phyloP scores from a whole-genome alignment of 768 basidiomycete species.

The Obba rivulosa region DNA sequence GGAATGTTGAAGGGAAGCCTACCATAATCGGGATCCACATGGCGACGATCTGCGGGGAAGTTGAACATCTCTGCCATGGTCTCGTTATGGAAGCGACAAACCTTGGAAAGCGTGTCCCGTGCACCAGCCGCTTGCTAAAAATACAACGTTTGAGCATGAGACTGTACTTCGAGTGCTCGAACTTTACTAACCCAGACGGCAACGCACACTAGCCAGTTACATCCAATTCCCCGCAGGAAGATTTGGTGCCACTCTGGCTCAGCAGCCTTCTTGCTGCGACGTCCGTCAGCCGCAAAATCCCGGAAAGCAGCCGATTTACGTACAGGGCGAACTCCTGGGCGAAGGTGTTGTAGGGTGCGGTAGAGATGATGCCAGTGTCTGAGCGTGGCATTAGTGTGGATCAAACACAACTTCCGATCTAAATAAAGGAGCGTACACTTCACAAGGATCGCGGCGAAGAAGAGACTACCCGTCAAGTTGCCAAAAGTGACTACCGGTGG shows the following conservation, averaged over 20 bases:
- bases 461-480: slow-evolving; percentile 63
- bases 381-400: slow-evolving; percentile 1
- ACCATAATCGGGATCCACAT: slow-evolving; percentile 78
- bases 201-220: slow-evolving; percentile 72
- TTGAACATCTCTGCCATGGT: neutral
- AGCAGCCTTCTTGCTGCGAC: slow-evolving; percentile 50
- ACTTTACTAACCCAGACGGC: slow-evolving; percentile 59
- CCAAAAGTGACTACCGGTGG: slow-evolving; percentile 66
- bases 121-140: slow-evolving; percentile 64
- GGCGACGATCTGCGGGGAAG: slow-evolving; percentile 40
- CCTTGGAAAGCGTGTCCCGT: slow-evolving; percentile 65
- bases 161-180: neutral
- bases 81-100: slow-evolving; percentile 13
- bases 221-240: slow-evolving; percentile 67
- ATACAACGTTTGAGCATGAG: neutral
- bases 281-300: neutral
- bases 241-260: slow-evolving; percentile 70
- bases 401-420: no score
- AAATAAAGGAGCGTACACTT: slow-evolving; percentile 42
- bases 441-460: slow-evolving; percentile 62
- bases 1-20: slow-evolving; percentile 6
- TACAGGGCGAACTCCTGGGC: slow-evolving; percentile 55
- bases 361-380: slow-evolving; percentile 59
- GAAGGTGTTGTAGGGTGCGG: slow-evolving; percentile 51
- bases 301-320: slow-evolving; percentile 12